Conservation (phyloP, 1,139 yeast species). For the Hansenula anomala region DNA sequence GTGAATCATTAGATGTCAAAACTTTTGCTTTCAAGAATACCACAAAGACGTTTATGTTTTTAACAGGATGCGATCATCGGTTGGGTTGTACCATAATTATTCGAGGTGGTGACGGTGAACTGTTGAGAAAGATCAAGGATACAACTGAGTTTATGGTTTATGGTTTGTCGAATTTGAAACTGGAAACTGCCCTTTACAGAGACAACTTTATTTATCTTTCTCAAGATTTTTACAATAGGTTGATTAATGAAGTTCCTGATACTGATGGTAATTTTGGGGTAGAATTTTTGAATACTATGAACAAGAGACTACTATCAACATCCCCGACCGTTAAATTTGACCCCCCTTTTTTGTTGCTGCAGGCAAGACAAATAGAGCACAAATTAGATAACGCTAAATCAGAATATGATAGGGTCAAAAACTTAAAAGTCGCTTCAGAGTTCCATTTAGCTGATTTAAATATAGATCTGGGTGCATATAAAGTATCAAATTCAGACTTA, state of each 20-base stretch:
- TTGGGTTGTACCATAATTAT: constrained; percentile 80
- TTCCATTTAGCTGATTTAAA: constrained; percentile 15
- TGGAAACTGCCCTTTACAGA: constrained; percentile 76
- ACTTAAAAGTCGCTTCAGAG: constrained; percentile 11
- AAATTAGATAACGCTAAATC: constrained; percentile 32
- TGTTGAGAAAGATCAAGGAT: constrained; percentile 64
- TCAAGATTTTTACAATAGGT: constrained; percentile 24
- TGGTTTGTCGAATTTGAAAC: constrained; percentile 67
- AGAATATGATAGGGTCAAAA: constrained; percentile 23
- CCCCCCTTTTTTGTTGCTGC: constrained; percentile 55
- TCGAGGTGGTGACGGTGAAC: constrained; percentile 66
- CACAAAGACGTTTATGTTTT: constrained; percentile 68
- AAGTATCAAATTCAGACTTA: constrained; percentile 10
- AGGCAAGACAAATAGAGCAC: constrained; percentile 52
- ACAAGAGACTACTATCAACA: constrained; percentile 51
- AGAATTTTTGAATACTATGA: constrained; percentile 48
- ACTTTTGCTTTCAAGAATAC: constrained; percentile 51
- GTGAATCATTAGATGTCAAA: constrained; percentile 67
- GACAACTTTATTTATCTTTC: constrained; percentile 64
- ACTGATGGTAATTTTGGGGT: constrained; percentile 29
- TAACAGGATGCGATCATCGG: constrained; percentile 71
- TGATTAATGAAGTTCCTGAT: constrained; percentile 8
- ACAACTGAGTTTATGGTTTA: constrained; percentile 78
- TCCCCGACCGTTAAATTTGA: constrained; percentile 75
- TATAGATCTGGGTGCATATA: constrained; percentile 1